These are phyloP conservation scores for Cucurbitaria berberidis DNA, from an alignment of 2,329 filamentous ascomycete species.

Conservation along the genomic window DNA sequence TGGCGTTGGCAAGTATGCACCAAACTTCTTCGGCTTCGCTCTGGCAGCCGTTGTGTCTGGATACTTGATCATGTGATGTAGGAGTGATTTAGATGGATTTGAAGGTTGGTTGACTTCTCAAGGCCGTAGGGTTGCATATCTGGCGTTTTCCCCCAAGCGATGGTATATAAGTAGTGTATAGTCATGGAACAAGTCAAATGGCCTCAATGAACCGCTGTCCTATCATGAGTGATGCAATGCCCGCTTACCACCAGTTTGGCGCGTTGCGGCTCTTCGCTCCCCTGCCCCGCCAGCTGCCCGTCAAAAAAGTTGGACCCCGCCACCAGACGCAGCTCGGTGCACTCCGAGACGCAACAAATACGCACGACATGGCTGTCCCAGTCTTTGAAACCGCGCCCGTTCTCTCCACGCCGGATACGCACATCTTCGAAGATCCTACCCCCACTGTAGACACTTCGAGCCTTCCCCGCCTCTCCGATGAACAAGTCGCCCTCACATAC, in stretches of 20 bases:
- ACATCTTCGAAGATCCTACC: slow-evolving; percentile 63
- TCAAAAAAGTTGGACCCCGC: slow-evolving; percentile 28
- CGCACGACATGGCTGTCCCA: slow-evolving; percentile 32
- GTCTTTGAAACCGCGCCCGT: slow-evolving; percentile 56
- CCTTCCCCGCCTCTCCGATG: slow-evolving; percentile 59
- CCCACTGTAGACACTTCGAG: slow-evolving; percentile 48
- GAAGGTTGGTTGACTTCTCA: neutral
- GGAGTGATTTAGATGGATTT: neutral
- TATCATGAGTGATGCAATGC: slow-evolving; percentile 7
- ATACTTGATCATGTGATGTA: slow-evolving; percentile 20
- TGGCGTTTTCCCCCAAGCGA: neutral
- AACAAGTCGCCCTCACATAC: slow-evolving; percentile 78
- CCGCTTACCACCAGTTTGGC: slow-evolving; percentile 1
- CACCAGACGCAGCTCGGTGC: slow-evolving; percentile 9
- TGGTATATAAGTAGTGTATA: slow-evolving; percentile 6
- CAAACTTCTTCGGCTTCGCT: slow-evolving; percentile 28
- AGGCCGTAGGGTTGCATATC: slow-evolving; percentile 1
- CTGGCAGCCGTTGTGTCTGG: slow-evolving; percentile 24
- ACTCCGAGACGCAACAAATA: slow-evolving; percentile 2
- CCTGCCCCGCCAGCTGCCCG: slow-evolving; percentile 18
- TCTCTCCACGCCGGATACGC: slow-evolving; percentile 67
- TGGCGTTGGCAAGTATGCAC: slow-evolving; percentile 30
- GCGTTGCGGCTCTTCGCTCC: slow-evolving; percentile 17
- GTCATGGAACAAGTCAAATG: neutral
- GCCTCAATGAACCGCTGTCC: neutral